phyloP scores from a whole-genome alignment of 257 asterid species.

The Nyctanthes arbortristis region DNA sequence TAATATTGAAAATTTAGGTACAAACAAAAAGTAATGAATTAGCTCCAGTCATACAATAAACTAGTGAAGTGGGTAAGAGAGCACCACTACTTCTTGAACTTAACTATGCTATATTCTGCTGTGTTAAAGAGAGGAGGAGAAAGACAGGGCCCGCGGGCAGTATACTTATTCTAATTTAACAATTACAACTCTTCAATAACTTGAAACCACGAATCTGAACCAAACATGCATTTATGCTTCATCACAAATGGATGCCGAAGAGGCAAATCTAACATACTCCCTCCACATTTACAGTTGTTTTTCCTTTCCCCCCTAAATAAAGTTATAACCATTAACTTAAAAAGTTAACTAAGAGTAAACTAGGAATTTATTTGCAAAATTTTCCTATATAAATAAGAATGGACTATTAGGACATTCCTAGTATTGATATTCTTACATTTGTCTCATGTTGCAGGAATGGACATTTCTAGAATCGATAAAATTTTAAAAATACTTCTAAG shows the following conservation, averaged over 20 bases:
- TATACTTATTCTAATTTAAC: background rate
- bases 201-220: background rate
- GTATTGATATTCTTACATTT: background rate
- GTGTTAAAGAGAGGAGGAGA: too few relatives aligned
- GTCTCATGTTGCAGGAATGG: background rate
- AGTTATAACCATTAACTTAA: too few relatives aligned
- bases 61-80: background rate
- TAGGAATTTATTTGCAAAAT: too few relatives aligned
- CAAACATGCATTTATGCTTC: background rate
- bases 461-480: background rate
- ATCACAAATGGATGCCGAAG: background rate
- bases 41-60: background rate
- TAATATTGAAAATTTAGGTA: background rate
- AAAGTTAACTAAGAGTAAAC: too few relatives aligned
- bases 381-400: too few relatives aligned
- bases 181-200: background rate
- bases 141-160: background rate
- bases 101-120: background rate
- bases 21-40: background rate
- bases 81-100: background rate
- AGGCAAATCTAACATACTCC: too few relatives aligned
- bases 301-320: too few relatives aligned
- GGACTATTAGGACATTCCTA: background rate
- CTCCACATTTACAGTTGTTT: too few relatives aligned
- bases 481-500: background rate